These are phyloP conservation scores for Nigrospora osmanthi DNA, from an alignment of 2,329 filamentous ascomycete species.

Conservation along the genomic window DNA sequence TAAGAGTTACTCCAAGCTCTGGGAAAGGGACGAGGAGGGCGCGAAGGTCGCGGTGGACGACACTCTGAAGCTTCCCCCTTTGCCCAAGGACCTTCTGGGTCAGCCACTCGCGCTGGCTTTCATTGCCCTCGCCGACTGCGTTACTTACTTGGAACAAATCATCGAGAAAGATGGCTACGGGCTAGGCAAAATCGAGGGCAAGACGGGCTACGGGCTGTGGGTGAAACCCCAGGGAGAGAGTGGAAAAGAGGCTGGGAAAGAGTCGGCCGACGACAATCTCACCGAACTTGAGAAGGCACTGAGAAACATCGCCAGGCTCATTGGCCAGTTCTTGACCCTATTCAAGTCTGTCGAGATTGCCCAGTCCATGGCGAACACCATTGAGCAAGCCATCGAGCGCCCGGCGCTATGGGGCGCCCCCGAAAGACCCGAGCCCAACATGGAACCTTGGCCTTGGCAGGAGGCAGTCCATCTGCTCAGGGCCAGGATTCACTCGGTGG, in stretches of 20 bases:
- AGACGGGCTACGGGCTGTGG: constrained; percentile 5
- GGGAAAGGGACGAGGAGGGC: no score
- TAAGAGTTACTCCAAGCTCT: neutral
- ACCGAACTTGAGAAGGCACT: neutral
- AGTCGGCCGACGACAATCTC: no score
- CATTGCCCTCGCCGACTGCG: constrained; percentile 5
- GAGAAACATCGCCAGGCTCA: constrained; percentile 2
- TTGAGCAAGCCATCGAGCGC: neutral
- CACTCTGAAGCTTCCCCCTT: constrained; percentile 1
- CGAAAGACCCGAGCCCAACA: no score
- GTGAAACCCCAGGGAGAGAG: neutral
- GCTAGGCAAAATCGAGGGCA: constrained; percentile 1
- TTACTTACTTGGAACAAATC: constrained; percentile 2
- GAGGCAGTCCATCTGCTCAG: constrained; percentile 1
- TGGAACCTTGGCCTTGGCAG: neutral
- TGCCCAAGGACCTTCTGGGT: constrained; percentile 1
- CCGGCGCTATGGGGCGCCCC: neutral
- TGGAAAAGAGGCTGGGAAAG: neutral
- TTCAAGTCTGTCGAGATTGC: constrained; percentile 7
- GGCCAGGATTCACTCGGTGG: constrained; percentile 2
- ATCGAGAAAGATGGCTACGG: constrained; percentile 2
- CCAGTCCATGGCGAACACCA: neutral
- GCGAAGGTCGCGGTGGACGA: no score
- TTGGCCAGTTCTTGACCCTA: constrained; percentile 3
- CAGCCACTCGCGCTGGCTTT: constrained; percentile 7